phyloP scores from a whole-genome alignment of 1,139 yeast genomes.

The Suhomyces ambrosiae region DNA sequence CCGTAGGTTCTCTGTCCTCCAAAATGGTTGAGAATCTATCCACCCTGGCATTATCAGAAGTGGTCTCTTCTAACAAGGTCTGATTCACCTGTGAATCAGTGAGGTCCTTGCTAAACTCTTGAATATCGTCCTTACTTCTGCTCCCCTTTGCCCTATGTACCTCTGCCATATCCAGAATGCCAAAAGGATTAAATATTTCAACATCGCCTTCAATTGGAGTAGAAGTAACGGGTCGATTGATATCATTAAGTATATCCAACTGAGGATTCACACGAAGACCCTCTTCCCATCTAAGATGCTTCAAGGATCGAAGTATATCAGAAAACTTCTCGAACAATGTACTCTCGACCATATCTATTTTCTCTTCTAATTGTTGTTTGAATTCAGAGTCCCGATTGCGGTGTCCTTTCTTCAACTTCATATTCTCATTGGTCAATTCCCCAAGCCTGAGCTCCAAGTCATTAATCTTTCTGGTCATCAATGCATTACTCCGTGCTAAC shows the following conservation, averaged over 20 bases:
- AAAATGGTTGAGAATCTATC: conserved; percentile 17
- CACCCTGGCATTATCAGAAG: conserved; percentile 6
- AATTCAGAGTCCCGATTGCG: conserved; percentile 9
- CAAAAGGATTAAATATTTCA: conserved; percentile 5
- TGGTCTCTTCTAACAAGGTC: conserved; percentile 13
- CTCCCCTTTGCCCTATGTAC: not conserved
- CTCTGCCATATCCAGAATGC: not conserved
- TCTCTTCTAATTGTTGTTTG: conserved; percentile 17
- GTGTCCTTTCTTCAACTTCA: conserved; percentile 13
- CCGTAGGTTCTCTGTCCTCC: conserved; percentile 13
- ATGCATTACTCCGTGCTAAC: conserved; percentile 57
- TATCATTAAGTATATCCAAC: conserved; percentile 19
- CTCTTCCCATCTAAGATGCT: conserved; percentile 34
- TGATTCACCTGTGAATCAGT: conserved; percentile 7
- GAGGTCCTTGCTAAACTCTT: not conserved
- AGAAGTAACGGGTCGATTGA: conserved; percentile 22
- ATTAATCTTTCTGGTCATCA: conserved; percentile 48
- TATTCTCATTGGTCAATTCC: conserved; percentile 18
- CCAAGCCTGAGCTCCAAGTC: conserved; percentile 47
- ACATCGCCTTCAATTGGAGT: conserved; percentile 22
- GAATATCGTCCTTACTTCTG: not conserved
- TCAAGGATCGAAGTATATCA: conserved; percentile 44
- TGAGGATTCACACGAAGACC: conserved; percentile 27
- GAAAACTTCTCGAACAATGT: conserved; percentile 46
- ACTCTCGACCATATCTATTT: conserved; percentile 39